A percentile compares a stretch with the other conserved stretches of the same genome.
phyloP scores from a whole-genome alignment of 2,329 filamentous ascomycete genomes.

The Penicillium decumbens region DNA sequence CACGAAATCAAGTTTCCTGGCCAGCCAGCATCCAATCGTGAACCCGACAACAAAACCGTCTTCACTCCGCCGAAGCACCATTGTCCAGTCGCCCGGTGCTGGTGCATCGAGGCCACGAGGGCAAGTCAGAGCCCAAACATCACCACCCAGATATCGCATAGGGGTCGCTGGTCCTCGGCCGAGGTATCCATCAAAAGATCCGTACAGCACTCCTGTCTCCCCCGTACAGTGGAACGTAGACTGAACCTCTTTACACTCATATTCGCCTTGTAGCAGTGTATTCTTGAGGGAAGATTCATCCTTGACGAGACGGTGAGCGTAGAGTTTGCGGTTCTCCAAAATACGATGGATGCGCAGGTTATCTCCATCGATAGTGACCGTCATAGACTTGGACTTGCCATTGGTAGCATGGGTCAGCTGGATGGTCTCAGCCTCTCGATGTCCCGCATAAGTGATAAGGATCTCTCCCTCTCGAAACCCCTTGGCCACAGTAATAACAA shows the following conservation, averaged over 20 bases:
- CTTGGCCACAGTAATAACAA: slow-evolving; percentile 29
- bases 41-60: slow-evolving; percentile 22
- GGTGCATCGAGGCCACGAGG: slow-evolving; percentile 42
- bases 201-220: slow-evolving; percentile 39
- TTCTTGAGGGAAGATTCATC: slow-evolving; percentile 10
- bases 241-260: slow-evolving; percentile 36
- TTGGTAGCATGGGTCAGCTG: slow-evolving; percentile 10
- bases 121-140: slow-evolving; percentile 40
- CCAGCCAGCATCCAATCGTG: slow-evolving; percentile 43
- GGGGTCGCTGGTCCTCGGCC: slow-evolving; percentile 38
- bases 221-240: slow-evolving; percentile 37
- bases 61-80: slow-evolving; percentile 32
- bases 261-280: slow-evolving; percentile 26
- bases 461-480: slow-evolving; percentile 26
- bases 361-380: slow-evolving; percentile 30
- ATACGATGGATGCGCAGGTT: slow-evolving; percentile 24
- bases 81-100: slow-evolving; percentile 44
- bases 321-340: slow-evolving; percentile 28
- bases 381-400: slow-evolving; percentile 22
- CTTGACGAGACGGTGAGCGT: slow-evolving; percentile 20
- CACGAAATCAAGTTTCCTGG: slow-evolving; percentile 25
- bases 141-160: slow-evolving; percentile 38
- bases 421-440: slow-evolving; percentile 23
- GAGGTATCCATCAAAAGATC: slow-evolving; percentile 42
- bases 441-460: slow-evolving; percentile 28